phyloP scores from a whole-genome alignment of 495 filamentous ascomycete genomes.

The Hypoxylon trugodes region DNA sequence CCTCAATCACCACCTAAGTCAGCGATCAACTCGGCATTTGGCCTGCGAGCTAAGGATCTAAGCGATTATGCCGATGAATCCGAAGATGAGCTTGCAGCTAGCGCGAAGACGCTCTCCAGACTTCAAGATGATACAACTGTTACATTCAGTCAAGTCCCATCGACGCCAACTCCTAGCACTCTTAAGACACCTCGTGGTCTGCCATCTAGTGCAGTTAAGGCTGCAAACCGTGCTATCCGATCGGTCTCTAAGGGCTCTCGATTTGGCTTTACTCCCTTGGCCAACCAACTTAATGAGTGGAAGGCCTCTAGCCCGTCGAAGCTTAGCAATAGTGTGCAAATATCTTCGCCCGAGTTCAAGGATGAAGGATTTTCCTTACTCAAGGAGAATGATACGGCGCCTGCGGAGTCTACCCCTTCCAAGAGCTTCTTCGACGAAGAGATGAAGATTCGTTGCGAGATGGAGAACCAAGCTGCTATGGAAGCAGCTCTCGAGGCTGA shows the following conservation, averaged over 20 bases:
- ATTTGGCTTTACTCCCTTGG: conserved; percentile 69
- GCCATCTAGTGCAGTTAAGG: conserved; percentile 33
- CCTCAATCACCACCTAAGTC: conserved; percentile 43
- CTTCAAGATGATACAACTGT: conserved; percentile 37
- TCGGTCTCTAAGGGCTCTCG: conserved; percentile 38
- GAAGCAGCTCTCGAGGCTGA: conserved; percentile 48
- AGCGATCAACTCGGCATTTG: conserved; percentile 39
- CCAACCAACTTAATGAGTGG: conserved; percentile 68
- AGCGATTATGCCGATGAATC: conserved; percentile 57
- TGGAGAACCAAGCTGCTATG: conserved; percentile 44
- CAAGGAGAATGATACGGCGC: conserved; percentile 21
- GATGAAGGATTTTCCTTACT: conserved; percentile 37
- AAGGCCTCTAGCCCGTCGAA: conserved; percentile 52
- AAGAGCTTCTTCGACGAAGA: conserved; percentile 67
- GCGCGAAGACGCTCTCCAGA: conserved; percentile 23
- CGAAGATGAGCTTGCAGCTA: conserved; percentile 61
- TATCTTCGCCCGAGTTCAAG: conserved; percentile 46
- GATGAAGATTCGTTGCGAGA: conserved; percentile 55
- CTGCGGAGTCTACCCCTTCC: conserved; percentile 43
- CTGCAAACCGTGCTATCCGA: conserved; percentile 39
- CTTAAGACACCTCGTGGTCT: conserved; percentile 40
- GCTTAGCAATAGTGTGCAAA: not conserved
- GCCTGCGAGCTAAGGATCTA: conserved; percentile 48
- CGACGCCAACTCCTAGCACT: conserved; percentile 47
- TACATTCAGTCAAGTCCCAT: conserved; percentile 36